These are phyloP conservation scores for Podospora conica DNA, from an alignment of 495 filamentous ascomycete species.

Conservation along the genomic window DNA sequence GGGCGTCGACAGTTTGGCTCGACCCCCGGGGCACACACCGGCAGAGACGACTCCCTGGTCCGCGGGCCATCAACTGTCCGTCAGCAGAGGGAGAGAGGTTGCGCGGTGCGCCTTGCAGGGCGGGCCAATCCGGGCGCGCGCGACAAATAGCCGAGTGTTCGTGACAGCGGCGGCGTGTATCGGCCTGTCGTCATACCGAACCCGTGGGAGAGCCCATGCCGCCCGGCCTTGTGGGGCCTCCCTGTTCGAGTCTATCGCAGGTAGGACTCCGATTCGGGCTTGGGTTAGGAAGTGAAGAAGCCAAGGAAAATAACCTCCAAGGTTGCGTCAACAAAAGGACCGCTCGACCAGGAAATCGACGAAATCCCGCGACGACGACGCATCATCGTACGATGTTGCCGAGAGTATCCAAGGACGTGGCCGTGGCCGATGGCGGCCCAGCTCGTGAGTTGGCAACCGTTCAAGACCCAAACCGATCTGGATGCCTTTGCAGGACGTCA, in stretches of 20 bases:
- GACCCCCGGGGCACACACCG: background rate
- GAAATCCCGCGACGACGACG: background rate
- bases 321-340: background rate
- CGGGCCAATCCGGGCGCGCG: background rate
- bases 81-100: background rate
- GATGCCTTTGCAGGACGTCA: background rate
- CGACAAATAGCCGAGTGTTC: background rate
- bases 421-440: background rate
- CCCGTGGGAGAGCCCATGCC: slow-evolving; percentile 4
- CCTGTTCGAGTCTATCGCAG: background rate
- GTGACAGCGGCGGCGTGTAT: slow-evolving; percentile 7
- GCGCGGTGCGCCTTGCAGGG: slow-evolving; percentile 5
- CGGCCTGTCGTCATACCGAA: slow-evolving; percentile 16
- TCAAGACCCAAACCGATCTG: background rate
- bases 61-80: background rate
- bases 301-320: background rate
- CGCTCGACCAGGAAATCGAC: background rate
- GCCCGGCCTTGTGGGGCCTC: background rate
- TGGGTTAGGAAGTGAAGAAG: background rate
- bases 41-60: background rate
- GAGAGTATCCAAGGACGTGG: background rate
- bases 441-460: background rate
- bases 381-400: background rate
- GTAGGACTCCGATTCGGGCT: background rate
- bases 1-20: background rate